Evolutionary conservation across 441 rosid species (phyloP).

Genomic region (Flueggea neowawraea): DNA sequence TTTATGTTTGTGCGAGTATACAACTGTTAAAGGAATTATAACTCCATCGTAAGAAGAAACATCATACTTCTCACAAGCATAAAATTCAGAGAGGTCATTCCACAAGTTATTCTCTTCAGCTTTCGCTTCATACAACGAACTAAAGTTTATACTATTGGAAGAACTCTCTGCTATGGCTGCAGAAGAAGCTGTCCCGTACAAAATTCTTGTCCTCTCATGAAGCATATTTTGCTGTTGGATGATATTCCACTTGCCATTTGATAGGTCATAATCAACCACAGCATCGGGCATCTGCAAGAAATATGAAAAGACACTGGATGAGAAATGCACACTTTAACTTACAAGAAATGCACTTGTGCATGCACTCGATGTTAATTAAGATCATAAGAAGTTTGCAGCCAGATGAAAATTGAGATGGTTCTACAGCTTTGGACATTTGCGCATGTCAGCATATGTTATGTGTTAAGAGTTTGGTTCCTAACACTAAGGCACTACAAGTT

Average conservation of each 20-base stretch:
- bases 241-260: slow-evolving; percentile 83
- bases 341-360: background rate
- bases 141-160: slow-evolving; percentile 26
- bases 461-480: too few relatives aligned
- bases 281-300: slow-evolving; percentile 89
- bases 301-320: slow-evolving; percentile 10
- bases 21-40: slow-evolving; percentile 71
- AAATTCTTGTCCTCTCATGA: slow-evolving; percentile 78
- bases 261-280: slow-evolving; percentile 84
- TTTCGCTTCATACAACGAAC: slow-evolving; percentile 34
- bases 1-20: slow-evolving; percentile 55
- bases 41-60: slow-evolving; percentile 80
- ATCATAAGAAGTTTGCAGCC: background rate
- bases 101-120: slow-evolving; percentile 61
- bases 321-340: slow-evolving; percentile 5
- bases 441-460: too few relatives aligned
- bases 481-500: too few relatives aligned
- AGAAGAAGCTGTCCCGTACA: slow-evolving; percentile 72
- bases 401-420: background rate
- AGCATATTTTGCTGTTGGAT: slow-evolving; percentile 96
- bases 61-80: slow-evolving; percentile 63
- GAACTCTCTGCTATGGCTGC: slow-evolving; percentile 32
- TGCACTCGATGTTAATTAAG: background rate
- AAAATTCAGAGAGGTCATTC: slow-evolving; percentile 93
- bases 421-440: too few relatives aligned